Evolutionary conservation across 768 basidiomycete genomes (phyloP), one percentile per base, ranked within the genome.

Genomic region (Lentinula aciculospora): DNA sequence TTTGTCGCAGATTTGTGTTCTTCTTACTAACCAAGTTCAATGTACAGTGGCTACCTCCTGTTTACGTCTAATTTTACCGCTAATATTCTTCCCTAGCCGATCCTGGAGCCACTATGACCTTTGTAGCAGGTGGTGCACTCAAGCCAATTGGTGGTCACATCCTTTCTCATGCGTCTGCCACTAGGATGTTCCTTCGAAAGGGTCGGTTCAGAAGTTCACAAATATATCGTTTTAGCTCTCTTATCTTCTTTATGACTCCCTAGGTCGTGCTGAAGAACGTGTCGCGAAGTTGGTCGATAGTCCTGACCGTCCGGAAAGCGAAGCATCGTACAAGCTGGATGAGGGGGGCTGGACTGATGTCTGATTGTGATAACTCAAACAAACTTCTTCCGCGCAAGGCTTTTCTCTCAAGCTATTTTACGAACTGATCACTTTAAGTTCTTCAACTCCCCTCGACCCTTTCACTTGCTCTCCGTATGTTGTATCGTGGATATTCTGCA

Each of bases 21-120:
- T 97, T 29, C 79, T 97, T 58, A 97, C 94, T 15, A 96, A 96
- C 65, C 94, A 96, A 80, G 94, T 94, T 2, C 90, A 93, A 79
- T 89, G 89, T 88, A 67, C 49, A 76, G 65, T 17, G 36, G 45
- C 4, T 17, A 45, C 54, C 21, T 34, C 45, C 15, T 21, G n/a
- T 49, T 23, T 29, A 23, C 31, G 23, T 23, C 23, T 44, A 44
- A 47, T 13, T 47, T 13, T 44, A 46, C 23, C 13, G 48, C 40
- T 58, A 50, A 57, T 28, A 27, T 27, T 6, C 27, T 47, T 64
- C 56, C 62, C 29, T 2, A 91, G 91, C 94, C 59, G 95, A 98
- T 68, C 95, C 95, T 21, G 95, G 95, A 49, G 94, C 94, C 49
- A 92, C 89, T 2, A 91, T 91, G 86, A 92, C 92, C 50, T 98